Percentiles rank a stretch among this genome's conserved stretches.
Evolutionary conservation across 164 flowering plant species (phyloP).

Genomic region (Nymphaea thermarum): DNA sequence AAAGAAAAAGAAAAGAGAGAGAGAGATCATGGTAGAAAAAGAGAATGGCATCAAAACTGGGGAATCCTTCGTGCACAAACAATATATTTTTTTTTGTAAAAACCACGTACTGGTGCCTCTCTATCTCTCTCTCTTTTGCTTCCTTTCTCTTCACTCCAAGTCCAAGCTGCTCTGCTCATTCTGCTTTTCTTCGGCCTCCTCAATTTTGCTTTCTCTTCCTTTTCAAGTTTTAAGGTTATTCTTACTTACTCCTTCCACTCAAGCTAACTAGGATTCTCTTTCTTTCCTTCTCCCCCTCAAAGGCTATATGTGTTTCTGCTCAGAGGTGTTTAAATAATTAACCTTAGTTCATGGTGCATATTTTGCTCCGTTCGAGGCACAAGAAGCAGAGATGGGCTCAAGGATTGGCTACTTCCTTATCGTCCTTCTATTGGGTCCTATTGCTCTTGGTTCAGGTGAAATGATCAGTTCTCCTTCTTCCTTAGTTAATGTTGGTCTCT

Average conservation of each 20-base stretch:
- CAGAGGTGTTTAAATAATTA: not conserved
- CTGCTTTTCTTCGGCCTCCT: not conserved
- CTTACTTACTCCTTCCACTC: not conserved
- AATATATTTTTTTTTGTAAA: too few relatives aligned
- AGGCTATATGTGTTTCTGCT: not conserved
- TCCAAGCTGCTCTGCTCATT: not conserved
- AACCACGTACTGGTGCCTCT: too few relatives aligned
- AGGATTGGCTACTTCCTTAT: not conserved
- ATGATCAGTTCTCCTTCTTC: not conserved
- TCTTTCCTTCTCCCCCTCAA: not conserved
- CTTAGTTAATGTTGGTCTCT: not conserved
- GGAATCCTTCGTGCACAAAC: not conserved
- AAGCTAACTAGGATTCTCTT: not conserved
- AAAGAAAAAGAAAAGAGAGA: not conserved
- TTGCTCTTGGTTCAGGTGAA: not conserved
- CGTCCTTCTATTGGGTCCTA: not conserved
- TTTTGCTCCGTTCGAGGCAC: not conserved
- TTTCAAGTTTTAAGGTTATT: too few relatives aligned
- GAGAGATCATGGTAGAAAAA: not conserved
- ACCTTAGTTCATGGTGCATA: too few relatives aligned
- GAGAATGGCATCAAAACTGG: not conserved
- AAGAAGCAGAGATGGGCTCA: not conserved
- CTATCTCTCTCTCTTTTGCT: not conserved
- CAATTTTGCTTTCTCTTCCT: not conserved
- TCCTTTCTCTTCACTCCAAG: not conserved